phyloP scores from a whole-genome alignment of 2,329 filamentous ascomycete species.

The Lecanosticta acicola region DNA sequence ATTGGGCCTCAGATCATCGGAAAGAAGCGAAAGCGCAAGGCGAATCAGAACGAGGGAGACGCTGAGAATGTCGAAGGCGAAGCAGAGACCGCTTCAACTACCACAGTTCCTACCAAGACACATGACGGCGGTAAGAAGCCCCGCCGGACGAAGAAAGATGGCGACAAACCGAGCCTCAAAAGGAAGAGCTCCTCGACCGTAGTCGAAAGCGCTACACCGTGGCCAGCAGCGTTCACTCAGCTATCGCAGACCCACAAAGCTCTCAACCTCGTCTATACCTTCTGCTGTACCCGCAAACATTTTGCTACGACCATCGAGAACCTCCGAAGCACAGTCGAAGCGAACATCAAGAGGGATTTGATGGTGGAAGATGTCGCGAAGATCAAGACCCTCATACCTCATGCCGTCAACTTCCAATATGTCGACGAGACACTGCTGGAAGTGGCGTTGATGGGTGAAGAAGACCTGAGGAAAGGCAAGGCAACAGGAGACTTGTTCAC shows the following conservation, averaged over 20 bases:
- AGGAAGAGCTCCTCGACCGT: slow-evolving; percentile 47
- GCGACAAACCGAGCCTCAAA: slow-evolving; percentile 36
- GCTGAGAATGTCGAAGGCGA: slow-evolving; percentile 1
- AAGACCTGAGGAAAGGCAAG: slow-evolving; percentile 58
- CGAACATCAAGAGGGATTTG: slow-evolving; percentile 67
- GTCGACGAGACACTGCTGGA: slow-evolving; percentile 80
- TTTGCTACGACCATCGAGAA: slow-evolving; percentile 87
- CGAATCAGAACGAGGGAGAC: slow-evolving; percentile 5
- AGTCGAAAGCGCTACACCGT: slow-evolving; percentile 53
- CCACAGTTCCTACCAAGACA: slow-evolving; percentile 50
- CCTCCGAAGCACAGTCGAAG: slow-evolving; percentile 77
- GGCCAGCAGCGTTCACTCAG: slow-evolving; percentile 69
- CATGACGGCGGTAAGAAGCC: slow-evolving; percentile 53
- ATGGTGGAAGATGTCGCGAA: slow-evolving; percentile 73
- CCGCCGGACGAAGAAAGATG: slow-evolving; percentile 39
- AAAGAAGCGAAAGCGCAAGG: slow-evolving; percentile 14
- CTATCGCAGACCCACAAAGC: slow-evolving; percentile 75
- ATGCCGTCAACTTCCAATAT: slow-evolving; percentile 75
- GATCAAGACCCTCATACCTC: slow-evolving; percentile 71
- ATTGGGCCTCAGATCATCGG: slow-evolving; percentile 16
- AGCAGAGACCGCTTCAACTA: slow-evolving; percentile 28
- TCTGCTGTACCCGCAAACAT: slow-evolving; percentile 88
- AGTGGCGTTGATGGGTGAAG: slow-evolving; percentile 67
- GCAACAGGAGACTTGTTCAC: slow-evolving; percentile 48
- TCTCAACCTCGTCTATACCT: slow-evolving; percentile 88